Base-by-base conservation (phyloP, 495 filamentous ascomycete species). In the Talaromyces stipitatus region DNA sequence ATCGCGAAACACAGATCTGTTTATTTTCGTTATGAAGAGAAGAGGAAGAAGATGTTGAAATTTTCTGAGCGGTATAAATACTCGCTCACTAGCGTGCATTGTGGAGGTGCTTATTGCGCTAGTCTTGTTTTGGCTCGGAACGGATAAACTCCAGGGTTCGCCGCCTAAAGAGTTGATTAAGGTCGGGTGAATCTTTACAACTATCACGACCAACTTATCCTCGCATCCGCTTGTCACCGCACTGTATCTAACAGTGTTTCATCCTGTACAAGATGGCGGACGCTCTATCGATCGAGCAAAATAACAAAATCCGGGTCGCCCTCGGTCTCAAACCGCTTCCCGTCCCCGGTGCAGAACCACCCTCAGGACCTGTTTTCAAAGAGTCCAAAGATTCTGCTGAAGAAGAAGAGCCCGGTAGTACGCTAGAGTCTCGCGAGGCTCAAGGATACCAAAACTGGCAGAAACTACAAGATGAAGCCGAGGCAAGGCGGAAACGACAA, bases 251-350 rank as follows among this genome's bases (percentile, higher is more conserved):
- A 29, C 10, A 46, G 33, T 18, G 36, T n/a, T 22, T 20, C 11
- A 29, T 27, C 23, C 9, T 50, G 53, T 30, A 58, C 70, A 83
- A 57, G 32, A 95, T 92, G 89, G 73, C 82, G 32, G 89, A 92
- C 77, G 79, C 84, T 62, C 82, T 92, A 27, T 86, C 88, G 54
- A 92, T 98, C 67, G 91, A 95, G 68, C 90, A 96, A 78, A 89
- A 90, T 47, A 98, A 98, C 78, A 89, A 91, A 66, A 85, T 96
- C 61, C 92, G 94, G 43, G 80, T 85, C 59, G 89, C 90, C 33
- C 80, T 97, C 61, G 94, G 94, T 58, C 85, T 96, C 75, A 90
- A 91, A 64, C 92, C 91, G 29, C 78, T 98, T 61, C 91, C 91
- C 48, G 88, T 95, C 8, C 88, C 89, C 20, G 86, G 88, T 52